Evolutionary conservation across 2,329 filamentous ascomycete genomes (phyloP), one percentile per base, ranked within the genome.

Genomic region (Lachnellula suecica): DNA sequence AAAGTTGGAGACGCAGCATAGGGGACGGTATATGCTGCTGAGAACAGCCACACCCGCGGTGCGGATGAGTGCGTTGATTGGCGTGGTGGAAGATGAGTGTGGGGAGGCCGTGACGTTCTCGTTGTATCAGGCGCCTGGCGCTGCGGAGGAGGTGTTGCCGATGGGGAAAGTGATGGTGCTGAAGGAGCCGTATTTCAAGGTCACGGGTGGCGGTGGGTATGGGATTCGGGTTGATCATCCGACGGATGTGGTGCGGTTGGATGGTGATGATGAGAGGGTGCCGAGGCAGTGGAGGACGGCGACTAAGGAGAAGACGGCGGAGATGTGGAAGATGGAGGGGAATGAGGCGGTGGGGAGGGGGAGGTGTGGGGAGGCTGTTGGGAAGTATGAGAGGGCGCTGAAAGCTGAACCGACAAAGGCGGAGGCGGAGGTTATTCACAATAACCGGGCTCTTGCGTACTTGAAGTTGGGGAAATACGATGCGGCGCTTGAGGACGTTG

Each of bases 1-100:
- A 6, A 41, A 25, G 15, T 59, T 73, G 15, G 70, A 74, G 54
- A 72, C 63, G n/a, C 71, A 74, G 50, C 72, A 75, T 59, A 63
- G 69, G 5, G 72, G 68, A 1, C 59, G 4, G 0, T 72, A 70
- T 46, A 34, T 74, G 8, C 40, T 71, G 3, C 17, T 74, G 10
- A 61, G 68, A 45, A 55, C 62, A 6, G 57, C 72, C 10, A 68
- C 67, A 0, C 59, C 60, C 1, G 56, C 70, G 52, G 64, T 31
- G 3, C 60, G 49, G 4, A 67, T 70, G 52, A 66, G 63, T 3
- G 66, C 65, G 1, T 61, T 71, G 22, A 69, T 68, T 60, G 59
- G 63, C 3, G 23, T 62, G 2, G 54, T 47, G 4, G 58, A 62
- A 38, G 58, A 62, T 40, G 54, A 60, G 29, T 25, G 25, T 20